A percentile compares a stretch with the other conserved stretches of the same genome.
Evolutionary conservation across 371 early-diverging fungal species (phyloP).

Genomic region (Lichtheimia ramosa): DNA sequence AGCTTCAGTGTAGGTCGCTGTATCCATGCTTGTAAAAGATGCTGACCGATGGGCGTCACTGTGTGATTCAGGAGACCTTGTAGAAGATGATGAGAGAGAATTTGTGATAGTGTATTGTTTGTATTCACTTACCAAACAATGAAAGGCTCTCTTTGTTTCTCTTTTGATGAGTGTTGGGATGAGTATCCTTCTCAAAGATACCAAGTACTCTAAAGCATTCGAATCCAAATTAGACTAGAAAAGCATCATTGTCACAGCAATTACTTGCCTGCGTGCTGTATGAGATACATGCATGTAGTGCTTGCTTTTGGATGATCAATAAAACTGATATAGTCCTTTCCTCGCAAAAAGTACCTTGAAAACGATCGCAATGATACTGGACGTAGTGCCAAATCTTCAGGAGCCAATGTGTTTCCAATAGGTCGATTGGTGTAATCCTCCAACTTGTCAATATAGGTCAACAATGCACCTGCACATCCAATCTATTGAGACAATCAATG

Average conservation of each 20-base stretch:
- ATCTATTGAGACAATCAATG: conserved; percentile 33
- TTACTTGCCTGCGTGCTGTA: conserved; percentile 49
- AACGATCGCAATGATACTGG: conserved; percentile 25
- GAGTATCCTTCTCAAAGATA: conserved; percentile 67
- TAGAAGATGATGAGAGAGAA: not conserved
- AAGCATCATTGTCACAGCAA: too few relatives aligned
- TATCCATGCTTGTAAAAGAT: conserved; percentile 65
- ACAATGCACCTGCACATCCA: conserved; percentile 64
- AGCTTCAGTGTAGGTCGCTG: conserved; percentile 58
- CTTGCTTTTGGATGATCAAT: conserved; percentile 15
- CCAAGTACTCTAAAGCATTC: conserved; percentile 59
- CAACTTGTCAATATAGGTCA: conserved; percentile 45
- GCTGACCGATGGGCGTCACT: conserved; percentile 55
- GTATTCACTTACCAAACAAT: conserved; percentile 53
- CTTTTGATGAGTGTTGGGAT: conserved; percentile 65
- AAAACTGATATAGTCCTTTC: not conserved
- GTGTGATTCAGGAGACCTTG: conserved; percentile 66
- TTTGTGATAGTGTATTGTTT: not conserved
- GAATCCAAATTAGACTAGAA: not conserved
- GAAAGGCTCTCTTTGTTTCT: conserved; percentile 67
- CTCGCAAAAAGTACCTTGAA: conserved; percentile 19
- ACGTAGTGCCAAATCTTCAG: conserved; percentile 2
- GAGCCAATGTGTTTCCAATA: conserved; percentile 8
- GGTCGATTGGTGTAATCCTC: conserved; percentile 20
- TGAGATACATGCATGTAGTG: conserved; percentile 54